Conservation (phyloP, 306 rosid genomes). For the Lathyrus aphaca region DNA sequence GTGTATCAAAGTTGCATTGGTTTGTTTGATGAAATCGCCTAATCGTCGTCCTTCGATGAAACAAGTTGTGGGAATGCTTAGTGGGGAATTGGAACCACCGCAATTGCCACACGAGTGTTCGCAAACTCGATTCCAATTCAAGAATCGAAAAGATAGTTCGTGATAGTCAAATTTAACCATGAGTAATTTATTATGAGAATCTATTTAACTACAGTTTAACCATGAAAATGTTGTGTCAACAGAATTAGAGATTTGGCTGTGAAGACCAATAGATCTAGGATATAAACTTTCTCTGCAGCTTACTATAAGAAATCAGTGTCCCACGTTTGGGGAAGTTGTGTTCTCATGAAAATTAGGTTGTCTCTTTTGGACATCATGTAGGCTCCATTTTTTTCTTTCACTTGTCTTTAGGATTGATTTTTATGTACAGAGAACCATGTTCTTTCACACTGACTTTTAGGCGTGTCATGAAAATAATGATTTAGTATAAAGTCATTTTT, state of each 20-base stretch:
- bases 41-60: slow-evolving; percentile 82
- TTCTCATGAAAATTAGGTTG: background rate
- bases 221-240: no score
- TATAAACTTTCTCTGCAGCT: no score
- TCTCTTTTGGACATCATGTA: background rate
- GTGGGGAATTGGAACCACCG: slow-evolving; percentile 59
- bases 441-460: slow-evolving; percentile 44
- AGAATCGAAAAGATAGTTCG: slow-evolving; percentile 24
- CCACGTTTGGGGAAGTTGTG: background rate
- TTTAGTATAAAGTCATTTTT: slow-evolving; percentile 30
- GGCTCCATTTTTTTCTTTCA: slow-evolving; percentile 16
- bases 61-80: slow-evolving; percentile 73
- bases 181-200: no score
- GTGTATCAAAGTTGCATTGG: slow-evolving; percentile 73
- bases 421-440: slow-evolving; percentile 27
- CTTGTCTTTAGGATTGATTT: slow-evolving; percentile 21
- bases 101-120: slow-evolving; percentile 59
- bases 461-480: slow-evolving; percentile 35
- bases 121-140: slow-evolving; percentile 54
- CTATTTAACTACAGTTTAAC: no score
- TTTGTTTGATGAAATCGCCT: slow-evolving; percentile 70
- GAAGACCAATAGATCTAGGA: no score
- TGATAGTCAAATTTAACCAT: no score
- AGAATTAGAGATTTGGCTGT: no score
- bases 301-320: no score